A percentile compares a stretch with the other conserved stretches of the same genome.
phyloP scores from a whole-genome alignment of 257 asterid species.

The Plantago elongata region DNA sequence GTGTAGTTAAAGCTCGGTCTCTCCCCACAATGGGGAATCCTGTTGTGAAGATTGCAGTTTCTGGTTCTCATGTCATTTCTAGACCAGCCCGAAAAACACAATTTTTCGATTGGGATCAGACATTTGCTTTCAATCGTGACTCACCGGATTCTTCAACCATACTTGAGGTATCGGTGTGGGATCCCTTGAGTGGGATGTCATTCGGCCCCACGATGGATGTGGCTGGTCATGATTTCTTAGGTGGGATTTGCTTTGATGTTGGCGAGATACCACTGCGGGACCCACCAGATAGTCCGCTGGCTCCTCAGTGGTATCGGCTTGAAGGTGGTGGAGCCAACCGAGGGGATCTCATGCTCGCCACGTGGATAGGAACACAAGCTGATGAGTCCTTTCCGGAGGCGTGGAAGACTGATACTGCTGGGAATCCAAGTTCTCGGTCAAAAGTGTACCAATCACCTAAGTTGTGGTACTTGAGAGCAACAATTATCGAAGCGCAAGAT shows the following conservation, averaged over 20 bases:
- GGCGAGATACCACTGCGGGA: conserved; percentile 79
- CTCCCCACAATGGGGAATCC: conserved; percentile 72
- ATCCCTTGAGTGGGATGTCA: conserved; percentile 33
- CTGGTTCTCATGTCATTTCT: conserved; percentile 64
- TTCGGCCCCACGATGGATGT: conserved; percentile 22
- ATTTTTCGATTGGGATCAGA: conserved; percentile 76
- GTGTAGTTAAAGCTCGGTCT: conserved; percentile 70
- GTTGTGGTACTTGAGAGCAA: conserved; percentile 73
- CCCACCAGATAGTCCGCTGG: conserved; percentile 86
- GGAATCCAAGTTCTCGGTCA: conserved; percentile 50
- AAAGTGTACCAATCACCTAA: conserved; percentile 88
- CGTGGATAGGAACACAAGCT: conserved; percentile 91
- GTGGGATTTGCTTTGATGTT: conserved; percentile 86
- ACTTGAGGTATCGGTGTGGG: conserved; percentile 81
- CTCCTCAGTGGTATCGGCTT: conserved; percentile 89
- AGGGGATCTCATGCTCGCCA: conserved; percentile 89
- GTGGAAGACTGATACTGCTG: conserved; percentile 74
- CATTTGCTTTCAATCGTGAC: conserved; percentile 66
- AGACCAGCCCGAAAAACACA: conserved; percentile 61
- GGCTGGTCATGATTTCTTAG: conserved; percentile 59
- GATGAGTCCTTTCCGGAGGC: conserved; percentile 89
- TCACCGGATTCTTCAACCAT: conserved; percentile 59
- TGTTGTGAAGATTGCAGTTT: conserved; percentile 60
- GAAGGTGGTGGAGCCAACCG: conserved; percentile 87
- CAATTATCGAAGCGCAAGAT: conserved; percentile 72